Evolutionary conservation across 768 basidiomycete species (phyloP).

Genomic region (Sutorius australiensis): DNA sequence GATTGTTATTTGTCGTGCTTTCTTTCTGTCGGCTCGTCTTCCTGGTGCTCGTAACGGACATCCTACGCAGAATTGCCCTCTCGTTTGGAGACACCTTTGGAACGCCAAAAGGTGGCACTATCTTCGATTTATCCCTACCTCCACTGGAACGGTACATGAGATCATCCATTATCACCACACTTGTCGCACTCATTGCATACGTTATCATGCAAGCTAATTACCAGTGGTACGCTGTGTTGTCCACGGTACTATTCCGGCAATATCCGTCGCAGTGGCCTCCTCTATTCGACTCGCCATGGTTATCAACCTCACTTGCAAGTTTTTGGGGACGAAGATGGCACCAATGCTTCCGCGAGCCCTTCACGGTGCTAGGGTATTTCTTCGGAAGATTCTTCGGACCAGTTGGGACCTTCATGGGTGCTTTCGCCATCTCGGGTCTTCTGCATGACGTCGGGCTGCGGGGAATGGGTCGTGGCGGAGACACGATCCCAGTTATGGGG

Average conservation of each 20-base stretch:
- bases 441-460: conserved; percentile 57
- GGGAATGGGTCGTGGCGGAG: conserved; percentile 53
- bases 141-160: conserved; percentile 36
- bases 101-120: conserved; percentile 31
- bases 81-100: conserved; percentile 38
- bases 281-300: conserved; percentile 55
- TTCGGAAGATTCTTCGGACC: conserved; percentile 44
- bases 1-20: conserved; percentile 13
- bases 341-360: conserved; percentile 57
- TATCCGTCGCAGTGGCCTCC: conserved; percentile 59
- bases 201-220: conserved; percentile 42
- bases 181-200: conserved; percentile 45
- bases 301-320: conserved; percentile 52
- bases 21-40: conserved; percentile 11
- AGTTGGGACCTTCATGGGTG: conserved; percentile 48
- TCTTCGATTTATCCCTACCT: conserved; percentile 35
- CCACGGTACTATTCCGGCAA: conserved; percentile 46
- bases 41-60: conserved; percentile 7
- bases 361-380: conserved; percentile 51
- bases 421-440: conserved; percentile 56
- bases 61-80: neutral
- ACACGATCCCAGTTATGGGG: conserved; percentile 39
- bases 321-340: conserved; percentile 71
- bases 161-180: conserved; percentile 41
- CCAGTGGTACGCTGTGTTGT: conserved; percentile 40